Conservation (phyloP, 2,329 filamentous ascomycete genomes). For the Ambrosiella xylebori region DNA sequence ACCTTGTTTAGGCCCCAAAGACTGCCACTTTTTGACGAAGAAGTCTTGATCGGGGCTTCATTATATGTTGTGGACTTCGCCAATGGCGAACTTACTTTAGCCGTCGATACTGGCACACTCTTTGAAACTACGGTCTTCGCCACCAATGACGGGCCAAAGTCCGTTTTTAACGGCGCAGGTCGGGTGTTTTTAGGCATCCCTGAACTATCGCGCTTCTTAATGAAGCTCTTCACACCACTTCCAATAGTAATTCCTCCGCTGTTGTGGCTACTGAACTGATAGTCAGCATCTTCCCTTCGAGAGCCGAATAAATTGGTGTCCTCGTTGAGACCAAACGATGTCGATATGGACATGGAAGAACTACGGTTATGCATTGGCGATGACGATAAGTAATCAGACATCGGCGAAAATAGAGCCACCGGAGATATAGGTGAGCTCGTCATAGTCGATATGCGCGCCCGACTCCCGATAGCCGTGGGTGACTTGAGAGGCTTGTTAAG, state of each 20-base stretch:
- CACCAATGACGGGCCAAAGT: not conserved
- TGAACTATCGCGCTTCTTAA: conserved; percentile 11
- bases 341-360: conserved; percentile 24
- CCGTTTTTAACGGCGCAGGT: not conserved
- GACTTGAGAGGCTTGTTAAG: conserved; percentile 19
- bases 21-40: conserved; percentile 25
- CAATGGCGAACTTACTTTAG: conserved; percentile 7
- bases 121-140: not conserved
- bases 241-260: conserved; percentile 23
- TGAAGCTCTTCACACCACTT: conserved; percentile 22
- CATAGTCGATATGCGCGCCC: conserved; percentile 22
- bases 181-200: conserved; percentile 4
- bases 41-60: conserved; percentile 15
- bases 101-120: not conserved
- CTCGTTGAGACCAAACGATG: conserved; percentile 12
- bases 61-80: conserved; percentile 10
- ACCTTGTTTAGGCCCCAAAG: conserved; percentile 27
- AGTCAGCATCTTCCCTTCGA: conserved; percentile 14
- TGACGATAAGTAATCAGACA: not conserved
- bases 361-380: conserved; percentile 22
- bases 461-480: conserved; percentile 16
- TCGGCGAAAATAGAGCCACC: conserved; percentile 22
- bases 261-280: conserved; percentile 12
- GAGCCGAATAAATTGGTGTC: conserved; percentile 16
- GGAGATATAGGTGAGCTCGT: conserved; percentile 6